phyloP scores from a whole-genome alignment of 1,139 yeast genomes.

The Geotrichum siamense region DNA sequence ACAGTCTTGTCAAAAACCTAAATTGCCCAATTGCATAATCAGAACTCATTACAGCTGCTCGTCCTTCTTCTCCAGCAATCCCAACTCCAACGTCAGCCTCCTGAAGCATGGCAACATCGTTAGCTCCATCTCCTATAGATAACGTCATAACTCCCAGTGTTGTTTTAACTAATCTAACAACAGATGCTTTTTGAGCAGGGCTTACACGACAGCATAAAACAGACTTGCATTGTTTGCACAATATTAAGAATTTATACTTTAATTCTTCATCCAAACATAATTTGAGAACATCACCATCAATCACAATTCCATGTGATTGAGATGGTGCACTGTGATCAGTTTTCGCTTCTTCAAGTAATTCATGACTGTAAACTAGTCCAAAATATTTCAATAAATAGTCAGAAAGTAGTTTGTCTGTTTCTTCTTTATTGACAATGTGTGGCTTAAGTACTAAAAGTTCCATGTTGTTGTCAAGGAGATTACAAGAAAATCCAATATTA shows the following conservation, averaged over 20 bases:
- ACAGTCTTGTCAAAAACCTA: slow-evolving; percentile 66
- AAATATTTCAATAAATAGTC: slow-evolving; percentile 56
- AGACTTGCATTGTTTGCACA: slow-evolving; percentile 90
- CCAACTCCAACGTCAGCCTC: slow-evolving; percentile 98
- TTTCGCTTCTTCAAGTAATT: slow-evolving; percentile 53
- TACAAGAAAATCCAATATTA: slow-evolving; percentile 92
- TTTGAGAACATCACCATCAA: slow-evolving; percentile 88
- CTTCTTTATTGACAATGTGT: slow-evolving; percentile 29
- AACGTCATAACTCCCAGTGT: slow-evolving; percentile 79
- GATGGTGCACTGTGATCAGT: slow-evolving; percentile 70
- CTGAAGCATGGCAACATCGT: slow-evolving; percentile 98
- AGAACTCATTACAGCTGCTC: slow-evolving; percentile 98
- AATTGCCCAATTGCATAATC: slow-evolving; percentile 97
- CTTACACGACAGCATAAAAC: slow-evolving; percentile 97
- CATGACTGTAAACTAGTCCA: slow-evolving; percentile 51
- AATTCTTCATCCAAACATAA: slow-evolving; percentile 49
- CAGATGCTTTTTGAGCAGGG: slow-evolving; percentile 95
- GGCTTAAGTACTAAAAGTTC: slow-evolving; percentile 64
- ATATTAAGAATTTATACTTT: slow-evolving; percentile 61
- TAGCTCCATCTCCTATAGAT: slow-evolving; percentile 97
- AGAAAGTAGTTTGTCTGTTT: slow-evolving; percentile 49
- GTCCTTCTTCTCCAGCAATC: slow-evolving; percentile 96
- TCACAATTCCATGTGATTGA: slow-evolving; percentile 69
- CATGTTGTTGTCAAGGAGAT: slow-evolving; percentile 77
- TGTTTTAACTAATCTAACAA: slow-evolving; percentile 77